Evolutionary conservation across 163 green algal genomes (phyloP), one percentile per base, ranked within the genome.

Genomic region (Scenedesmus sp.): DNA sequence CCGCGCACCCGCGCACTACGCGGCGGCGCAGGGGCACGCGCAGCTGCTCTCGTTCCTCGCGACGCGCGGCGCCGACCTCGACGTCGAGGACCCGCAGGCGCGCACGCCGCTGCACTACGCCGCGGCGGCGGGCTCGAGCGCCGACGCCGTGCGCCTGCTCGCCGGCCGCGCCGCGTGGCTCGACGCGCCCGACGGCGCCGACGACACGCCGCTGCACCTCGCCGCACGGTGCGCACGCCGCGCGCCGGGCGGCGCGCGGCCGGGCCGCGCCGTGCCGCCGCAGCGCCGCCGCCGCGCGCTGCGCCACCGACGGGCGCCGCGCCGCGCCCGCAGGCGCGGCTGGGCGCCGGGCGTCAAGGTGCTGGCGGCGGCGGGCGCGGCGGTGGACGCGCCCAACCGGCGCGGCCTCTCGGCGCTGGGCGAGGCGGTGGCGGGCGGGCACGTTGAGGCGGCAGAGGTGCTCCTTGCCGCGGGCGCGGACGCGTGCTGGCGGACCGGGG

Each of bases 101-200:
- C 84, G 87, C 18, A 85, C 82, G 24, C 70, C 89, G 13, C 67
- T 93, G 50, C 89, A 92, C 64, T 87, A 86, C 24, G n/a, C n/a
- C n/a, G 88, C 88, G 39, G 82, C 78, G 10, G 17, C 76, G 57
- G 63, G 77, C 60, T 57, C 47, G 26, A 50, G 28, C 15, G 13
- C 54, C 4, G 81, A 86, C 28, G 63, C 58, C n/a, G 47, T 81
- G 53, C 34, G 63, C 2, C 75, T 78, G 36, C 75, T 89, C n/a
- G 56, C 84, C 4, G 45, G 47, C 29, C 76, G 62, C 34, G 67
- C 63, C 29, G 75, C 70, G 9, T 89, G 83, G 86, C 67, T 87
- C 13, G 81, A 87, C 36, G 86, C 80, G 1, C 51, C 78, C 14
- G 86, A 90, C 29, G 79, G 20, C 3, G 63, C 54, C 1, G 86